Percentiles rank a stretch among this genome's conserved stretches.
Conservation (phyloP, 371 early-diverging fungal genomes). For the Lichtheimia corymbifera region DNA sequence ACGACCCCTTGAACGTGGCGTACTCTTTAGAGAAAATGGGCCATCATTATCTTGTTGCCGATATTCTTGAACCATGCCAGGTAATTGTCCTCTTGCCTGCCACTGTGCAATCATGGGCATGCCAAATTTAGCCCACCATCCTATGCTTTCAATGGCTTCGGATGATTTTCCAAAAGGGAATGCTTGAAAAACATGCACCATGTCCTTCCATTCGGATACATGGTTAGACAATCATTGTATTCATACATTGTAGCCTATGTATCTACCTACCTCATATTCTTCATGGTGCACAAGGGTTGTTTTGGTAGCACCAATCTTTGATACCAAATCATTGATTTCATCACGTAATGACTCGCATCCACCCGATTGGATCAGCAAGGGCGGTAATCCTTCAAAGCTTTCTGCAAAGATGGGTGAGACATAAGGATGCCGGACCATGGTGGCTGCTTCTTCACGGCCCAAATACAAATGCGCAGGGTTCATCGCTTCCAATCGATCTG, state of each 20-base stretch:
- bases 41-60: not conserved
- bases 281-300: constrained; percentile 38
- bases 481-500: constrained; percentile 15
- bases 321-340: constrained; percentile 42
- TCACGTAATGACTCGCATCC: constrained; percentile 61
- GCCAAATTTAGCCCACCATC: constrained; percentile 35
- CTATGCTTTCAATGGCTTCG: constrained; percentile 49
- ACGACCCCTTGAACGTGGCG: constrained; percentile 16
- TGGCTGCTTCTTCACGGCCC: constrained; percentile 26
- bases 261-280: constrained; percentile 29
- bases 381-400: constrained; percentile 50
- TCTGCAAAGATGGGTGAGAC: constrained; percentile 47
- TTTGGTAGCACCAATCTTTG: constrained; percentile 25
- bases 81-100: constrained; percentile 16
- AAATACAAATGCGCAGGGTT: constrained; percentile 36
- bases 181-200: constrained; percentile 64
- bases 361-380: constrained; percentile 62
- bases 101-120: constrained; percentile 29
- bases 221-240: not conserved
- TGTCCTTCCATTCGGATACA: constrained; percentile 26
- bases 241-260: not conserved
- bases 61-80: not conserved
- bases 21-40: constrained; percentile 2
- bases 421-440: constrained; percentile 35
- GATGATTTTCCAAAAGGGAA: constrained; percentile 49